Base-by-base conservation (phyloP, 1,139 yeast genomes). In the Yamadazyma taylorii region DNA sequence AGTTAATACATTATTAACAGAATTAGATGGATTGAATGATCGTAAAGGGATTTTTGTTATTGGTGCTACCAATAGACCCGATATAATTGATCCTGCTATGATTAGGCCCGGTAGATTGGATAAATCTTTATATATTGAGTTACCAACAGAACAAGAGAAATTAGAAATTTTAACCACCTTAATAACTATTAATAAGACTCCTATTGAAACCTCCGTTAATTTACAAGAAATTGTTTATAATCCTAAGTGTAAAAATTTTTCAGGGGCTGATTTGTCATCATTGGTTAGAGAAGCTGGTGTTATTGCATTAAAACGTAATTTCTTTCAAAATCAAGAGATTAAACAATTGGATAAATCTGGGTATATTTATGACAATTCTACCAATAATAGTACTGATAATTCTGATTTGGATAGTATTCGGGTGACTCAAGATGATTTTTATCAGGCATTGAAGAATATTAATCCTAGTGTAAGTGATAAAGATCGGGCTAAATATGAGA, bases 31-130 rank as follows among this genome's bases (percentile, higher is more conserved):
- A 2, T 75, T 92, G 41, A 89, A 88, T 50, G 97, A 90, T 51
- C 74, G 98, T 52, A 79, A 84, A 39, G 97, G 97, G 2, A 86
- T 92, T 2, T 92, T 85, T 58, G 98, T 92, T 3, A 80, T 92
- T 48, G 98, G 97, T 23, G 98, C 98, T 2, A 92, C 98, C 0
- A 92, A 92, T 55, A 76, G 98, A 58, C 97, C 97, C 0, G 98
- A 92, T 60, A 92, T 92, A 89, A 92, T 92, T 47, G 98, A 92
- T 61, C 92, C 96, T 7, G 98, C 98, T 1, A 92, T 92, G 97
- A 69, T 92, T 37, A 78, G 98, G 56, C 98, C 98, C 0, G 98
- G 98, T 2, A 78, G 98, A 58, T 72, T 92, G 51, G 98, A 92
- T 56, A 92, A 92, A 61, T 90, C 96, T 3, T 69, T 92, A 33